Evolutionary conservation across 805 yeast genomes (phyloP), one percentile per base, ranked within the genome.

Genomic region (Candida hungchunana): DNA sequence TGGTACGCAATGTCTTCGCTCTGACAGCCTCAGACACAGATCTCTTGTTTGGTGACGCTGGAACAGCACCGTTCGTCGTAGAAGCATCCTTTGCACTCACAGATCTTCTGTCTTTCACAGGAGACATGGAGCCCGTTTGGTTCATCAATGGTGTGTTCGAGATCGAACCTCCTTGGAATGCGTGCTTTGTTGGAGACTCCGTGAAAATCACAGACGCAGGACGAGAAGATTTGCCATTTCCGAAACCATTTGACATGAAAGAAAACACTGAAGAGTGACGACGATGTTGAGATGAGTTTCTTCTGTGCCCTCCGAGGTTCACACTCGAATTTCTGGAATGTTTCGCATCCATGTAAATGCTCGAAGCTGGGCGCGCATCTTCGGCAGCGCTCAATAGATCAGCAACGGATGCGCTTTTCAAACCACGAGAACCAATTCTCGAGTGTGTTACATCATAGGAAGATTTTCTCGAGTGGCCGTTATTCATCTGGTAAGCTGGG

Each of bases 261-360:
- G 76, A 71, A 40, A 77, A 67, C 25, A 79, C 59, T 0, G 85
- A 77, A 0, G 83, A 76, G 40, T 75, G 78, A 43, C 85, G 69
- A 48, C 73, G 72, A 51, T 78, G 83, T 2, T 26, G 25, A 53
- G 79, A 73, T 1, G 63, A 50, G 23, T 66, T 65, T 52, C 79
- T 62, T 8, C 56, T 57, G 40, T 69, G 75, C 16, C 59, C 55
- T 17, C 35, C 27, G 25, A 48, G 44, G 8, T 63, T 53, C 4
- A 56, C 46, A 26, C 62, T 53, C 1, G 70, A 61, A 21, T 51
- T 53, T 30, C 63, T 62, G 31, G 68, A 50, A 35, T 51, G 60
- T 2, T 41, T 23, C 29, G 52, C 42, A 30, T 64, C 69, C 30
- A 71, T 68, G 51, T 79, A 79, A 7, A 79, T 58, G 2, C 75